Conservation (phyloP, 176 grass and related monocot species). For the Chloris gayana region DNA sequence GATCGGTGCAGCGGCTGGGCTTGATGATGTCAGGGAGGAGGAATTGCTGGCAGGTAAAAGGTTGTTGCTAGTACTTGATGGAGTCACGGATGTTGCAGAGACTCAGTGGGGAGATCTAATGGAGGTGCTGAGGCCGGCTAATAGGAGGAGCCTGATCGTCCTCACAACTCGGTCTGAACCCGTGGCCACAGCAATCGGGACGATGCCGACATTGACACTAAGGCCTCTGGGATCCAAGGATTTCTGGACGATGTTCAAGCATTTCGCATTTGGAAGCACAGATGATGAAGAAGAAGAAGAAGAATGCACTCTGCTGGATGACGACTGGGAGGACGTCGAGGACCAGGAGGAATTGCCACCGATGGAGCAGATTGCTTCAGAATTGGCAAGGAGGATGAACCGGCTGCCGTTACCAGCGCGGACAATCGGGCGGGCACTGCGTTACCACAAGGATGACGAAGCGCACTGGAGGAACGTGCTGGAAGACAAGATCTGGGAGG, state of each 20-base stretch:
- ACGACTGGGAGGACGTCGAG: slow-evolving; percentile 32
- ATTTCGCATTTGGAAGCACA: slow-evolving; percentile 26
- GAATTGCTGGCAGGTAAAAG: slow-evolving; percentile 30
- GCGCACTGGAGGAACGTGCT: slow-evolving; percentile 41
- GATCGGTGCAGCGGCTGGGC: neutral
- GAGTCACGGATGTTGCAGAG: neutral
- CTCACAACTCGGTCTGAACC: slow-evolving; percentile 36
- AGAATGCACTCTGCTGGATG: slow-evolving; percentile 33
- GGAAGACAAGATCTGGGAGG: slow-evolving; percentile 36
- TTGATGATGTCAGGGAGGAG: slow-evolving; percentile 3
- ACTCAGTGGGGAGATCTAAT: slow-evolving; percentile 32
- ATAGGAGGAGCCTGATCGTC: slow-evolving; percentile 47
- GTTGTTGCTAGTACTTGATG: slow-evolving; percentile 42
- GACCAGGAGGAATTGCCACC: slow-evolving; percentile 16
- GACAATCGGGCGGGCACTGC: slow-evolving; percentile 14
- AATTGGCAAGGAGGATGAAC: slow-evolving; percentile 34
- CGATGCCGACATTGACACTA: slow-evolving; percentile 19
- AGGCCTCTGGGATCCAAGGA: slow-evolving; percentile 6
- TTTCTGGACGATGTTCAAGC: slow-evolving; percentile 44
- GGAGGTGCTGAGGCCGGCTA: slow-evolving; percentile 18
- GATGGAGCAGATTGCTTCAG: slow-evolving; percentile 11
- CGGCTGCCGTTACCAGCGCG: slow-evolving; percentile 4
- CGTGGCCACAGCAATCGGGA: neutral
- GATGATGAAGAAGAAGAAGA: slow-evolving; percentile 26
- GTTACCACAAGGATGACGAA: slow-evolving; percentile 21